Conservation (phyloP, 257 asterid species). For the Nicotiana benthamiana region DNA sequence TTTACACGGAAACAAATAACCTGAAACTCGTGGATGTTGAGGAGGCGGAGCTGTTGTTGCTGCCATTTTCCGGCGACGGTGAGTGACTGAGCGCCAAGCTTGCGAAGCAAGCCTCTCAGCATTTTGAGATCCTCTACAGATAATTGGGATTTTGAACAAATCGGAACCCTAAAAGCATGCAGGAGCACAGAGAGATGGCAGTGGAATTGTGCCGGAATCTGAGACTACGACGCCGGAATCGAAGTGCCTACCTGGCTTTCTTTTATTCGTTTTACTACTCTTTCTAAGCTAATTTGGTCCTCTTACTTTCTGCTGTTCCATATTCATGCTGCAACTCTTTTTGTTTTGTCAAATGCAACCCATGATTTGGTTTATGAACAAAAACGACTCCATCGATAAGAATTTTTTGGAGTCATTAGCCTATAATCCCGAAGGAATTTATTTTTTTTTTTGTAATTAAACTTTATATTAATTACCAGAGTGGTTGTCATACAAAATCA, state of each 20-base stretch:
- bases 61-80: slow-evolving; percentile 94
- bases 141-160: no score
- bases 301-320: background rate
- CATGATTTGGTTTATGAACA: no score
- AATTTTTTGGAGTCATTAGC: no score
- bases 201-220: background rate
- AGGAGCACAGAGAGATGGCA: background rate
- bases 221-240: no score
- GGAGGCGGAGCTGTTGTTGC: slow-evolving; percentile 96
- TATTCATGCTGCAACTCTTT: background rate
- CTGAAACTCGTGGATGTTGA: slow-evolving; percentile 93
- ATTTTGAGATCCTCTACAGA: slow-evolving; percentile 15
- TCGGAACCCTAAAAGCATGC: background rate
- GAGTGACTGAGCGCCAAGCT: slow-evolving; percentile 63
- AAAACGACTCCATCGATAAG: no score
- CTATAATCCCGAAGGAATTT: no score
- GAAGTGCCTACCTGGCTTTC: no score
- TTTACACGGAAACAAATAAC: slow-evolving; percentile 14
- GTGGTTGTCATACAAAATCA: no score
- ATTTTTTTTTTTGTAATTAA: no score
- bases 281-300: background rate
- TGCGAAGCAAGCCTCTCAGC: slow-evolving; percentile 72
- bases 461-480: no score
- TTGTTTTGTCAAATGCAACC: no score
- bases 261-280: no score